These are phyloP conservation scores for Flaveria floridana DNA, from an alignment of 140 eudicot genomes.

Conservation along the genomic window DNA sequence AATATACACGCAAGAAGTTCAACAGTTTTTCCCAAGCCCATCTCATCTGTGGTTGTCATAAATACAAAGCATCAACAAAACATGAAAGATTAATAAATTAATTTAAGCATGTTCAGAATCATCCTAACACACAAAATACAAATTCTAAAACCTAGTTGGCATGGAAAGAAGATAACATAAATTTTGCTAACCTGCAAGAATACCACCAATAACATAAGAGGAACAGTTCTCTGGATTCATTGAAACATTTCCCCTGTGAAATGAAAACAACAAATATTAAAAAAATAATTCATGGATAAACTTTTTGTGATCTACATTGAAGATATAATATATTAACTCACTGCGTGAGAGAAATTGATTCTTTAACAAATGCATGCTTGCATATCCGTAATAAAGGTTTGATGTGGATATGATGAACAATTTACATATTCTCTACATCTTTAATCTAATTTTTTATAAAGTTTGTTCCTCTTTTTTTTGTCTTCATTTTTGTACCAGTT, in stretches of 20 bases:
- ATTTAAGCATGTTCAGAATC: conserved; percentile 17
- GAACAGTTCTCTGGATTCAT: conserved; percentile 45
- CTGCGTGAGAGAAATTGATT: neutral
- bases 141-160: conserved; percentile 3
- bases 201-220: conserved; percentile 70
- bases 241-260: conserved; percentile 72
- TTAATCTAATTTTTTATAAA: neutral
- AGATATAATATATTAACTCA: conserved; percentile 9
- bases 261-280: conserved; percentile 29
- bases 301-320: conserved; percentile 2
- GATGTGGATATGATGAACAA: neutral
- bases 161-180: neutral
- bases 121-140: conserved; percentile 1
- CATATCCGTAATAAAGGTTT: neutral
- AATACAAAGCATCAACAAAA: conserved; percentile 17
- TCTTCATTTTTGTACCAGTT: neutral
- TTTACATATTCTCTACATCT: neutral
- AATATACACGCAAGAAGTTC: conserved; percentile 90
- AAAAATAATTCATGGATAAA: conserved; percentile 5
- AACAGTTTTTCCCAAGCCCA: conserved; percentile 97
- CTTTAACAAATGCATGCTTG: conserved; percentile 5
- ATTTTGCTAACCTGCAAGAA: conserved; percentile 81
- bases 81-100: conserved; percentile 8
- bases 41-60: conserved; percentile 65
- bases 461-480: neutral